A percentile compares a stretch with the other conserved stretches of the same genome.
Conservation (phyloP, 202 grass and related monocot species). For the Brachypodium distachyon region DNA sequence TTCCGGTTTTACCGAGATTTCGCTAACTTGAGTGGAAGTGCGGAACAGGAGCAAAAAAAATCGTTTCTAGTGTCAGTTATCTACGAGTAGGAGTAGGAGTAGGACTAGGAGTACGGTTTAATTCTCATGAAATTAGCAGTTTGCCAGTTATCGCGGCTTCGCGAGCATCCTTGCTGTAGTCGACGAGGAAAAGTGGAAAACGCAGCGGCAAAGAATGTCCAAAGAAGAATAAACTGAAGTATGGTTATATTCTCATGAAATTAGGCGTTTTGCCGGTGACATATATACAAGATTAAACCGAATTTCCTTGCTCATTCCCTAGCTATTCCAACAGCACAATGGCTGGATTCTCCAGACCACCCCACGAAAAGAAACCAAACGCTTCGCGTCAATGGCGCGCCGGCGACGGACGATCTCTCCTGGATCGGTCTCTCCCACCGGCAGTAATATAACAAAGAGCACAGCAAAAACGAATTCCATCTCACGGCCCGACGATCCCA, state of each 20-base stretch:
- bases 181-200: too few species aligned
- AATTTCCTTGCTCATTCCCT: background rate
- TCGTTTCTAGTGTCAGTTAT: too few species aligned
- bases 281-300: background rate
- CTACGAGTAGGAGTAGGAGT: too few species aligned
- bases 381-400: background rate
- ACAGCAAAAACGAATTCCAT: background rate
- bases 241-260: background rate
- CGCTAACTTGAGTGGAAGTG: too few species aligned
- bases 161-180: too few species aligned
- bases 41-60: too few species aligned
- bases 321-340: background rate
- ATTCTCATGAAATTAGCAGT: too few species aligned
- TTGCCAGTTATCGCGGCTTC: too few species aligned
- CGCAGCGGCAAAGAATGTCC: too few species aligned
- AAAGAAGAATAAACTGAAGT: too few species aligned
- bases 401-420: slow-evolving; percentile 48
- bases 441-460: slow-evolving; percentile 13
- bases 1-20: too few species aligned
- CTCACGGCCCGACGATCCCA: background rate
- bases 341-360: slow-evolving; percentile 44
- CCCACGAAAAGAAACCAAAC: background rate
- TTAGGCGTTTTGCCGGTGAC: background rate
- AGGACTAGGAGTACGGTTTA: too few species aligned
- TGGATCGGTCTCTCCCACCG: slow-evolving; percentile 38